These are phyloP conservation scores for Chimonanthus salicifolius DNA, from an alignment of 164 flowering plant species.

Conservation along the genomic window DNA sequence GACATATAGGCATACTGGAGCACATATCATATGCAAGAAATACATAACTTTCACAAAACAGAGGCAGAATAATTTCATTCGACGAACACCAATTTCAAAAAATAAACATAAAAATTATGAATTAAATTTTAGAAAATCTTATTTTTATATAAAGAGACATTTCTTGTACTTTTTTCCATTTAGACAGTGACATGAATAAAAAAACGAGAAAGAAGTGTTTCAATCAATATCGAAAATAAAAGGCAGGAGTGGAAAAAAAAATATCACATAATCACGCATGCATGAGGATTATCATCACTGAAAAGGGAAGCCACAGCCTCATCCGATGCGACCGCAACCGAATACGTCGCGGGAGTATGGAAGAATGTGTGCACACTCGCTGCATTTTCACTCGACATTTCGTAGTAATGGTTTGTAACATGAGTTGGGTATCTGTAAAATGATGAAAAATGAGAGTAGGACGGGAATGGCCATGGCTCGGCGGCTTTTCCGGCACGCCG, in stretches of 20 bases:
- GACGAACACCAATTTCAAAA: too few species aligned
- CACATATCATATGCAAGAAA: too few species aligned
- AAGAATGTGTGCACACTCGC: slow-evolving; percentile 57
- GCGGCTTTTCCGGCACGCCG: slow-evolving; percentile 63
- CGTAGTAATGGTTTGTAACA: slow-evolving; percentile 58
- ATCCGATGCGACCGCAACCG: slow-evolving; percentile 67
- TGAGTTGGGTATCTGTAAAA: slow-evolving; percentile 69
- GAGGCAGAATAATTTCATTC: too few species aligned
- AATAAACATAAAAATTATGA: too few species aligned
- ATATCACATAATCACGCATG: slow-evolving; percentile 65
- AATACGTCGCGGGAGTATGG: slow-evolving; percentile 68
- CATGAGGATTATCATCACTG: slow-evolving; percentile 83
- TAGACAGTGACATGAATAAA: too few species aligned
- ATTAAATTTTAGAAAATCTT: too few species aligned
- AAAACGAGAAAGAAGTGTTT: too few species aligned
- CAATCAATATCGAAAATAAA: too few species aligned
- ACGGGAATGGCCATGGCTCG: slow-evolving; percentile 80
- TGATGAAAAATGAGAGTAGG: slow-evolving; percentile 54
- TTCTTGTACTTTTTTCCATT: too few species aligned
- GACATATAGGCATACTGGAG: too few species aligned
- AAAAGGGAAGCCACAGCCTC: slow-evolving; percentile 73
- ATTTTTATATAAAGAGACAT: too few species aligned
- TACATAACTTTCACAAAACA: too few species aligned
- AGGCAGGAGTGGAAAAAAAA: background rate
- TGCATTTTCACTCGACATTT: slow-evolving; percentile 25